Evolutionary conservation across 2,329 filamentous ascomycete genomes (phyloP).

Genomic region (Ophidiomyces ophidiicola): DNA sequence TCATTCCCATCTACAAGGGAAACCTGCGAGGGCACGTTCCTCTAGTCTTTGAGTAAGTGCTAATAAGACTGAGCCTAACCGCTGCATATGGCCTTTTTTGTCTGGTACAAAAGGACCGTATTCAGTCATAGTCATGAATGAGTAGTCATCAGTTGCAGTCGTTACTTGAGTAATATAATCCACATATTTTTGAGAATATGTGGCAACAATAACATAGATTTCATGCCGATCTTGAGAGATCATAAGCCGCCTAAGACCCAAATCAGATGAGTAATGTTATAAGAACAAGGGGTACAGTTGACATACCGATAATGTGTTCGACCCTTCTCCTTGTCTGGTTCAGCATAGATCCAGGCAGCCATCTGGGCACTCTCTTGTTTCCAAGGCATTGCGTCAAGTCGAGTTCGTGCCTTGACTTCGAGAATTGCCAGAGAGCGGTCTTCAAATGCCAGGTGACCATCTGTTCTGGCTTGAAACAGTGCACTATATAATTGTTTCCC

Average conservation of each 20-base stretch:
- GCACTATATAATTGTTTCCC: not conserved
- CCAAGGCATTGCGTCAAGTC: not conserved
- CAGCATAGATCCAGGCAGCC: constrained; percentile 15
- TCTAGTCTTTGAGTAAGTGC: not conserved
- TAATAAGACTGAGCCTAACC: not conserved
- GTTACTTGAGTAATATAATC: constrained; percentile 8
- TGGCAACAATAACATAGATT: constrained; percentile 14
- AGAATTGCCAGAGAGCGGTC: constrained; percentile 9
- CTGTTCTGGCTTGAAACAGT: constrained; percentile 11
- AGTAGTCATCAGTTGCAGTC: not conserved
- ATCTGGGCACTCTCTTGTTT: constrained; percentile 15
- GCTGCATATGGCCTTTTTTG: not conserved
- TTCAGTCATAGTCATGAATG: constrained; percentile 6
- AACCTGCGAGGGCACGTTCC: not conserved
- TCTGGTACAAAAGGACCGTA: constrained; percentile 2
- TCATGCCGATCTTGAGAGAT: constrained; percentile 14
- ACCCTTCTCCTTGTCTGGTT: constrained; percentile 2
- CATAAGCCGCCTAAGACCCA: constrained; percentile 10
- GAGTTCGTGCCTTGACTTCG: constrained; percentile 10
- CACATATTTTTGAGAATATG: constrained; percentile 12
- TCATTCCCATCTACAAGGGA: not conserved
- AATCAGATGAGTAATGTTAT: not conserved
- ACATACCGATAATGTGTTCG: not conserved
- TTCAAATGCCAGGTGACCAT: constrained; percentile 10
- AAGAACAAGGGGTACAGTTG: not conserved